A percentile compares a stretch with the other conserved stretches of the same genome.
Conservation (phyloP, 768 basidiomycete species). For the Kwoniella bestiolae region DNA sequence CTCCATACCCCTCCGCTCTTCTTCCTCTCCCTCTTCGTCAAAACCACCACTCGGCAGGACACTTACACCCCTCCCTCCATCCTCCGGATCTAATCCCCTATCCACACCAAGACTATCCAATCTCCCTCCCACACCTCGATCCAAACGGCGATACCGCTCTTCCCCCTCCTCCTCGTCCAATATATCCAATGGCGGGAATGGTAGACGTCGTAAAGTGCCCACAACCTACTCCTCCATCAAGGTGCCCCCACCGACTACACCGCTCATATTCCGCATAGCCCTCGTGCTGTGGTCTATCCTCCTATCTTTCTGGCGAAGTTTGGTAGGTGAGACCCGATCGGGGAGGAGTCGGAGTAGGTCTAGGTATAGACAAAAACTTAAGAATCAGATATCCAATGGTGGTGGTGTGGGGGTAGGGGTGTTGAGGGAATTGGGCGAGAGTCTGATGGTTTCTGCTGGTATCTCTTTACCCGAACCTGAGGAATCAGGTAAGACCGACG, state of each 20-base stretch:
- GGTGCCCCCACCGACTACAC: conserved; percentile 46
- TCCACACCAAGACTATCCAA: conserved; percentile 16
- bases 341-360: conserved; percentile 26
- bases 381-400: neutral
- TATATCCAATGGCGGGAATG: neutral
- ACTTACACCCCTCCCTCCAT: neutral
- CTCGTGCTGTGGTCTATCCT: conserved; percentile 52
- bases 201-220: neutral
- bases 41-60: conserved; percentile 1
- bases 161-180: neutral
- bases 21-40: conserved; percentile 5
- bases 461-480: neutral
- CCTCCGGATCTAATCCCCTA: neutral
- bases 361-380: conserved; percentile 6
- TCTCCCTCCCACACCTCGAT: conserved; percentile 17
- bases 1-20: neutral
- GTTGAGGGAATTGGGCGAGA: conserved; percentile 23
- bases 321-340: conserved; percentile 51
- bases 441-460: conserved; percentile 22
- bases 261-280: conserved; percentile 38
- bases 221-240: conserved; percentile 41
- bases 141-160: neutral
- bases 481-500: neutral
- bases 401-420: conserved; percentile 10
- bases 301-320: conserved; percentile 43